Evolutionary conservation across 2,329 filamentous ascomycete species (phyloP), one percentile per base, ranked within the genome.

Genomic region (Neospermospora avenae): DNA sequence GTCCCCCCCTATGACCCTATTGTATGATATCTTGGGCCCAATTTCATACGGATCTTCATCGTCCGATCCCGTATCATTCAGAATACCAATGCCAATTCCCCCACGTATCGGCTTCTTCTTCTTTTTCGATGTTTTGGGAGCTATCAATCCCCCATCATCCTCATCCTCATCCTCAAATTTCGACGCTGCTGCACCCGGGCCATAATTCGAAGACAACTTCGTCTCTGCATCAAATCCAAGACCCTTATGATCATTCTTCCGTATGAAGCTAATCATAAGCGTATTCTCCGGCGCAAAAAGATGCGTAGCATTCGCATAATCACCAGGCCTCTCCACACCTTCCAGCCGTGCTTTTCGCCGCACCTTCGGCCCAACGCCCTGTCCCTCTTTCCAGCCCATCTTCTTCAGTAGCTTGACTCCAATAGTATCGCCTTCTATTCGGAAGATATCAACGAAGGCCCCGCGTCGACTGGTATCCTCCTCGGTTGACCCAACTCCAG

Each of bases 331-430:
- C 45, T 76, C 79, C 1, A 79, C 73, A 44, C 82, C 81, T 55
- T 83, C 88, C 14, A 93, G 80, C 51, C 88, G 81, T 39, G 92
- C 91, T 71, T 80, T 81, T 52, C 95, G 84, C 57, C 86, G 85
- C 35, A 97, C 78, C 74, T 91, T 96, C 22, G 92, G 91, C 0
- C 95, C 95, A 63, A 98, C 86, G 3, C 95, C 95, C 74, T 98
- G 93, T 0, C 93, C 93, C 64, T 93, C 89, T 69, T 88, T 90
- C 95, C 95, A 99, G 16, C 93, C 95, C 93, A 99, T 98, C 70
- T 83, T 89, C 71, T 89, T 90, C 61, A 98, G 77, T 16, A 99
- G 78, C 71, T 90, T 93, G 14, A 89, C 80, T 1, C 95, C 95
- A 81, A 96, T 91, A 0, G 91, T 96, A 63, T 96, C 90, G 37